Base-by-base conservation (phyloP, 768 basidiomycete species). In the Xerocomellus dryophilus region DNA sequence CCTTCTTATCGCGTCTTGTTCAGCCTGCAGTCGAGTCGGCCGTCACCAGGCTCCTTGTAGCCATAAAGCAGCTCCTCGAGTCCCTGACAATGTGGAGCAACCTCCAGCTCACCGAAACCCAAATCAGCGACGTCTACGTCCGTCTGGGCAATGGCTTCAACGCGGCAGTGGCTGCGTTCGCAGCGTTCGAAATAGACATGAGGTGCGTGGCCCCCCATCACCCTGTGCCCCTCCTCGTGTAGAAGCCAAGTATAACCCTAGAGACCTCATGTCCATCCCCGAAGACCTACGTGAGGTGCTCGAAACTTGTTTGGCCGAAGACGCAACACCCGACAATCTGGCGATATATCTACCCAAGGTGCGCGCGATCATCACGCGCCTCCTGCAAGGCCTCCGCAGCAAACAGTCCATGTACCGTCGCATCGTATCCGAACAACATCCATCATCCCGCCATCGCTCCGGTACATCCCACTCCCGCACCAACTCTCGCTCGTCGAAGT, bases 51-150 rank as follows among this genome's bases (percentile, higher is more conserved):
- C 81, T 98, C 11, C 80, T 99, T 23, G 93, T 99, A 2, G 86
- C 93, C 29, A 98, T 98, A 59, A 96, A 98, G 69, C 84, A 90
- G 58, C 83, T 99, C n/a, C 79, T 99, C 35, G 94, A 97, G 68
- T 80, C 89, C 2, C 78, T 97, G 51, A 92, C 90, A 7, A 74
- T 81, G 74, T 97, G 93, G 93, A 90, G 89, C 69, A 77, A 77
- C 54, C 71, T 81, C 56, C 78, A 83, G 62, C 79, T 88, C 62
- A 77, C 83, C 51, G 93, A 96, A 67, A 74, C 71, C 40, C 78
- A 90, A 61, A 93, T 99, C 67, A 97, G 94, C 78, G 93, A 98
- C 71, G 90, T 97, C 50, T 99, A 99, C 71, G 97, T 99, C 50
- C 83, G 85, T 50, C 78, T 99, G 20, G 97, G 97, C 21, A 98